Conservation (phyloP, 768 basidiomycete genomes). For the Lentinula sp. region DNA sequence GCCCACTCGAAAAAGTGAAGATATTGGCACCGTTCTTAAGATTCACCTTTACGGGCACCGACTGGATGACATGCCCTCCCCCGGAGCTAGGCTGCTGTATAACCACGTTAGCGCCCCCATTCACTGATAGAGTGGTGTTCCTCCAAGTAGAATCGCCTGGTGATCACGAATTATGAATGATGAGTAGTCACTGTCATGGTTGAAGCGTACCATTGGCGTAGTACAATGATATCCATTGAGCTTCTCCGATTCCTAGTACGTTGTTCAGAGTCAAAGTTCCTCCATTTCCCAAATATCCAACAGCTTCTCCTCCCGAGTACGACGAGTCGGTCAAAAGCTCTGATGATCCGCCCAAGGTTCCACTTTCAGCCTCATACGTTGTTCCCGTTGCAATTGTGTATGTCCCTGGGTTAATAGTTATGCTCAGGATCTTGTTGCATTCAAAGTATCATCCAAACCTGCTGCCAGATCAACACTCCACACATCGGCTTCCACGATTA, state of each 20-base stretch:
- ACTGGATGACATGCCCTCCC: constrained; percentile 45
- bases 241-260: constrained; percentile 45
- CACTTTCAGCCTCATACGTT: constrained; percentile 51
- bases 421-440: no score
- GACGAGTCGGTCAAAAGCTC: constrained; percentile 33
- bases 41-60: constrained; percentile 48
- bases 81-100: constrained; percentile 57
- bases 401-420: constrained; percentile 25
- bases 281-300: constrained; percentile 51
- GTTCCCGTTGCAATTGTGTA: constrained; percentile 45
- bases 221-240: constrained; percentile 58
- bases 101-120: constrained; percentile 45
- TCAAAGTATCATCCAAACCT: constrained; percentile 17
- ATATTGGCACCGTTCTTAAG: constrained; percentile 46
- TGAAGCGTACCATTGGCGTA: constrained; percentile 42
- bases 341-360: constrained; percentile 41
- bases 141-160: constrained; percentile 50
- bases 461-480: constrained; percentile 48
- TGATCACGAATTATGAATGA: neutral
- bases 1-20: constrained; percentile 41
- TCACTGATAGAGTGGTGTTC: constrained; percentile 59
- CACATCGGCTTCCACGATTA: constrained; percentile 49
- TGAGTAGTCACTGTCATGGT: neutral
- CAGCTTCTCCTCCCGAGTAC: constrained; percentile 47
- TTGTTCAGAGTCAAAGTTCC: constrained; percentile 52